Percentiles rank a stretch among this genome's conserved stretches.
phyloP scores from a whole-genome alignment of 176 grass and related monocot genomes.

The Phyllostachys edulis region DNA sequence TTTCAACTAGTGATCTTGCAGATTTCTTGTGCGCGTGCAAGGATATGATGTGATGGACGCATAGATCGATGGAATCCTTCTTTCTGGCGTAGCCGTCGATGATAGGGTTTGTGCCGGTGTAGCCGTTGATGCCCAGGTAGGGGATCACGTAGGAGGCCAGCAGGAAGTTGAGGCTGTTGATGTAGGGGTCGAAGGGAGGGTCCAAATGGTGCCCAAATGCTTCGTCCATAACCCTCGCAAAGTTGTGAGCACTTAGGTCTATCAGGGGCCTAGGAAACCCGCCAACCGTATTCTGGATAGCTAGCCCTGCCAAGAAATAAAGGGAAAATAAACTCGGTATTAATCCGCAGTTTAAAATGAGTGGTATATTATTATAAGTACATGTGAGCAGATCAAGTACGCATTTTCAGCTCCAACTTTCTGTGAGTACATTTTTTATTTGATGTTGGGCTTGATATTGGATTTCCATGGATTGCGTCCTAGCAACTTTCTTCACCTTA shows the following conservation, averaged over 20 bases:
- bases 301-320: conserved; percentile 44
- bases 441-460: not conserved
- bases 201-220: conserved; percentile 56
- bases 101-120: conserved; percentile 56
- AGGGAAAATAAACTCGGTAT: not conserved
- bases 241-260: conserved; percentile 55
- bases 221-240: conserved; percentile 58
- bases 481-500: not conserved
- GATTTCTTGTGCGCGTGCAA: not conserved
- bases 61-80: too few species aligned
- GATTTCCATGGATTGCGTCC: not conserved
- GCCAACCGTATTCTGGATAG: conserved; percentile 58
- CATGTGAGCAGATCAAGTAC: too few species aligned
- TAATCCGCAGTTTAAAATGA: not conserved
- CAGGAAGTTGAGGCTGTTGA: conserved; percentile 57
- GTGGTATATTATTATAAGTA: too few species aligned
- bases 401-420: not conserved
- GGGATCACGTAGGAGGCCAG: conserved; percentile 62
- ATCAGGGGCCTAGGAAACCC: conserved; percentile 60
- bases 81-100: conserved; percentile 48
- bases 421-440: too few species aligned
- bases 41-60: not conserved
- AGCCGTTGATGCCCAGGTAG: conserved; percentile 75
- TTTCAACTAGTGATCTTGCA: not conserved
- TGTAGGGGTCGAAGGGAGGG: conserved; percentile 76